Base-by-base conservation (phyloP, 345 rosid genomes). In the Lumnitzera littorea region DNA sequence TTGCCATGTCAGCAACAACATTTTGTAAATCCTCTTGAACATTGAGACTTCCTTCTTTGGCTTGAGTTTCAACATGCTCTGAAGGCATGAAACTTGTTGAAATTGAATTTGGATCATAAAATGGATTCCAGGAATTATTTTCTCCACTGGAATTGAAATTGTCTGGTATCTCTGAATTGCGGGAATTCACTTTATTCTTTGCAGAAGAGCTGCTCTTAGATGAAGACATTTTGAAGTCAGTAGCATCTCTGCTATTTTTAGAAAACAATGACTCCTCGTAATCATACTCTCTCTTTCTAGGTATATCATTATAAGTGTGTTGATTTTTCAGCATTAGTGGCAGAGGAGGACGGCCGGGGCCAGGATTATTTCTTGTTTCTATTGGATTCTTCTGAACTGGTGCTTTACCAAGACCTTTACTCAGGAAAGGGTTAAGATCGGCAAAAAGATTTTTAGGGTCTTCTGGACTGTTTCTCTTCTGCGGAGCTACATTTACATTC, bases 401-500 rank as follows among this genome's bases (percentile, higher is more conserved):
- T 60, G 69, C 74, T 75, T 83, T 91, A 49, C 82, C 87, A 62
- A 82, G 72, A 72, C 96, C 96, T 78, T 91, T 91, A 43, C 80
- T 82, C 68, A 86, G 96, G 69, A 95, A 87, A 23, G 96, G 99
- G 72, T 91, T 87, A 66, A 88, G 96, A 75, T 95, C 99, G 67
- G 96, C 90, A 55, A 95, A 95, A 71, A 85, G 97, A 70, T 75
- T 81, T 63, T 63, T 84, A 3, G 84, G 68, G 68, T 95, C 99
- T 58, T 91, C 96, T 53, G 77, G 65, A 63, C 62, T 72, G 71
- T 65, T 88, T 69, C 85, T 94, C 65, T 73, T 72, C 74, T 80
- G 80, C 14, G 98, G 94, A 66, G 78, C 79, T 51, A 84, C 74
- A 81, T 88, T 91, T 63, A 81, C 67, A 63, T 92, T 87, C 75